phyloP scores from a whole-genome alignment of 306 rosid genomes.

The Hippophae rhamnoides region DNA sequence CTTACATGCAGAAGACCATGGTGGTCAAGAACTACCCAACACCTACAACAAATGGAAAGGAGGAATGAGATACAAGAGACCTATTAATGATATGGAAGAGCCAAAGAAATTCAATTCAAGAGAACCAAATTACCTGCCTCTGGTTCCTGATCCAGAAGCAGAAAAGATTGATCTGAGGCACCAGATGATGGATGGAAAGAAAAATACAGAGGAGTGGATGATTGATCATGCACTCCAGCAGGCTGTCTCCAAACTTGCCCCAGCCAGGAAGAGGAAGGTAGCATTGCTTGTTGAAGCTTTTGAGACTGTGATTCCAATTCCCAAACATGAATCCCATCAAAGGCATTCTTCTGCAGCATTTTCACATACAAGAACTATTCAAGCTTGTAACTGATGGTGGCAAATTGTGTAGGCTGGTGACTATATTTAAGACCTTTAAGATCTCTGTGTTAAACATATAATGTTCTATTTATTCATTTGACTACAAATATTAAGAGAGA shows the following conservation, averaged over 20 bases:
- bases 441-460: too few species aligned
- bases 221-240: constrained; percentile 65
- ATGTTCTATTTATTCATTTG: background rate
- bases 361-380: constrained; percentile 37
- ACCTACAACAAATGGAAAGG: constrained; percentile 25
- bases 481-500: background rate
- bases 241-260: constrained; percentile 70
- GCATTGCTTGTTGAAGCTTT: constrained; percentile 93
- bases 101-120: constrained; percentile 49
- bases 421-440: too few species aligned
- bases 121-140: constrained; percentile 69
- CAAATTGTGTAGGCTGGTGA: constrained; percentile 23
- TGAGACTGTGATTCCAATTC: constrained; percentile 58
- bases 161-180: constrained; percentile 81
- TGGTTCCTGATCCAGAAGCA: constrained; percentile 47
- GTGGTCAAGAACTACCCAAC: constrained; percentile 21
- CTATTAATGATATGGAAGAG: constrained; percentile 40
- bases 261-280: constrained; percentile 90
- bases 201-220: constrained; percentile 91
- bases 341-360: constrained; percentile 33
- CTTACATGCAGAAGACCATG: background rate
- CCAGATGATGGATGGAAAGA: constrained; percentile 70
- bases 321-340: constrained; percentile 37
- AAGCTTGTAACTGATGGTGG: constrained; percentile 64
- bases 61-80: constrained; percentile 25